Base-by-base conservation (phyloP, 768 basidiomycete species). In the Mycena epipterygia region DNA sequence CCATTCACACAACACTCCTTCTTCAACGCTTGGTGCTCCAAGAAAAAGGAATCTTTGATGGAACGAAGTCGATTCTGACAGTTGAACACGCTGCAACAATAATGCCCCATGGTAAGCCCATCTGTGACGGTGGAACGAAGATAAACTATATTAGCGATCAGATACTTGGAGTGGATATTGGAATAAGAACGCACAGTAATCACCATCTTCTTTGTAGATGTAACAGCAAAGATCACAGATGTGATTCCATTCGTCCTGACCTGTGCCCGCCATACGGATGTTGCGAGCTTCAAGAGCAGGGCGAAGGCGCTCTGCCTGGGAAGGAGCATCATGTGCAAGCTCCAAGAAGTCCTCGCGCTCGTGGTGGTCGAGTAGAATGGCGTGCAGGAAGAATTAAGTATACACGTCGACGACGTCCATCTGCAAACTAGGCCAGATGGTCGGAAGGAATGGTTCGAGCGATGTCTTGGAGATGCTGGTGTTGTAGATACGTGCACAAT, bases 401-500 rank as follows among this genome's bases (percentile, higher is more conserved):
- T 71, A 79, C 3, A 80, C 78, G 53, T 75, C 59, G 13, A 79
- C 70, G 25, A 64, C 64, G 49, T 67, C 59, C 21, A 78, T 62
- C 6, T 68, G 19, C 16, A 74, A 35, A 9, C 23, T 64, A 25
- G 23, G 41, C 73, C 72, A 75, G 30, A 62, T 41, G 6, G 33
- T 29, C 19, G 75, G 75, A 25, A 74, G 64, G 13, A 69, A 17
- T 5, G 42, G 25, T 11, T 35, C n/a, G 3, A 68, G 27, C 13
- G 59, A 8, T 9, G 17, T 17, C 27, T 71, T 48, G 5, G 52
- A 27, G 3, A 76, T 30, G 9, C 68, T 67, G n/a, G 67, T 49
- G 62, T 80, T 79, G 57, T 80, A 81, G n/a, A 79, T 78, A 2
- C 76, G 65, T 0, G 79, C 80, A 46, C 76, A 78, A 57, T 80